phyloP scores from a whole-genome alignment of 495 filamentous ascomycete species.

The Recurvomyces mirabilis region DNA sequence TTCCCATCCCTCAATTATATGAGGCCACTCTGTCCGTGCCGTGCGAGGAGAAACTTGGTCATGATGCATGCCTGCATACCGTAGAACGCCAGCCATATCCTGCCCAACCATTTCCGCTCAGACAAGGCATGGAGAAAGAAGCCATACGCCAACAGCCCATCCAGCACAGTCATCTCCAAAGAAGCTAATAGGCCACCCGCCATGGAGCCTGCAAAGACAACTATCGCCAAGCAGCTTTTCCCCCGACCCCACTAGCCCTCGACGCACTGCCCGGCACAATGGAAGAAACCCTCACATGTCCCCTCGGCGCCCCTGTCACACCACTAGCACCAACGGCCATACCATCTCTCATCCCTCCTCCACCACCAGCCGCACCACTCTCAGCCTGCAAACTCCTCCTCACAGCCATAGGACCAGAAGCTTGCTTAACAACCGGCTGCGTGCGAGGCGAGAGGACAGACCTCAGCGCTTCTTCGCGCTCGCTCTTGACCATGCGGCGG shows the following conservation, averaged over 20 bases:
- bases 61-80: no score
- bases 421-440: constrained; percentile 51
- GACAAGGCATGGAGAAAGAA: no score
- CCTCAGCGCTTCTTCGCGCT: constrained; percentile 44
- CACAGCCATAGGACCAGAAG: constrained; percentile 27
- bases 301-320: background rate
- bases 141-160: no score
- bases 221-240: background rate
- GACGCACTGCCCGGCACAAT: background rate
- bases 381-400: constrained; percentile 10
- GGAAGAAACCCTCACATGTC: background rate
- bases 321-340: no score
- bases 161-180: no score
- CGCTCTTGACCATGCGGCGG: constrained; percentile 57
- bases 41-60: no score
- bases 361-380: background rate
- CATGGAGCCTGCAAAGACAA: no score
- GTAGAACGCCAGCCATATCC: no score
- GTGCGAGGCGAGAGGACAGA: constrained; percentile 55
- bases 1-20: no score
- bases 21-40: no score
- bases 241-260: background rate
- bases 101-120: no score
- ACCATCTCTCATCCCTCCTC: background rate
- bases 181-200: no score